phyloP scores from a whole-genome alignment of 192 early-diverging fungal genomes.

The Backusella westeae region DNA sequence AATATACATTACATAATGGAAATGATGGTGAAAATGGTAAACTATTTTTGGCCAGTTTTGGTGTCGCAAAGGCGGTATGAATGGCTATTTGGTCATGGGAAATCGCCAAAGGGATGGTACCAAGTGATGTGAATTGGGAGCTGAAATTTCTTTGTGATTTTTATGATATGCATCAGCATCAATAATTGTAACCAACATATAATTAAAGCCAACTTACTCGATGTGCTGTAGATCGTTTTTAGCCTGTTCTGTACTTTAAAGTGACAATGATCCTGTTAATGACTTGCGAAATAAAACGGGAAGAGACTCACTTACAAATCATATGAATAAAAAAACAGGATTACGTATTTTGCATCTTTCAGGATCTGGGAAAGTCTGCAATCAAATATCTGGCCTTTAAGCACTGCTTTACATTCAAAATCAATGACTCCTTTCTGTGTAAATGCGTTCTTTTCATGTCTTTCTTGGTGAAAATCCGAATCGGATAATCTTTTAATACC shows the following conservation, averaged over 20 bases:
- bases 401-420: conserved; percentile 13
- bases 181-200: not conserved
- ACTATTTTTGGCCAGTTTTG: not conserved
- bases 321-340: conserved; percentile 22
- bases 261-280: not conserved
- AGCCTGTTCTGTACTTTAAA: not conserved
- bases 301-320: conserved; percentile 20
- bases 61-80: not conserved
- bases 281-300: not conserved
- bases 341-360: not conserved
- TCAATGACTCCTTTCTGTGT: not conserved
- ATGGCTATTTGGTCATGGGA: not conserved
- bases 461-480: not conserved
- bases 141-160: not conserved
- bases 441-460: not conserved
- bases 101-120: not conserved
- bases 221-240: not conserved
- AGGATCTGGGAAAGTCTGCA: conserved; percentile 5
- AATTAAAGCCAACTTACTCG: conserved; percentile 2
- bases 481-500: not conserved
- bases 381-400: not conserved
- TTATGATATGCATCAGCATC: not conserved
- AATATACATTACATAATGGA: not conserved
- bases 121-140: not conserved
- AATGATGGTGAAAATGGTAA: conserved; percentile 7